A percentile compares a stretch with the other conserved stretches of the same genome.
Evolutionary conservation across 2,329 filamentous ascomycete genomes (phyloP).

Genomic region (Colletotrichum falcatum): DNA sequence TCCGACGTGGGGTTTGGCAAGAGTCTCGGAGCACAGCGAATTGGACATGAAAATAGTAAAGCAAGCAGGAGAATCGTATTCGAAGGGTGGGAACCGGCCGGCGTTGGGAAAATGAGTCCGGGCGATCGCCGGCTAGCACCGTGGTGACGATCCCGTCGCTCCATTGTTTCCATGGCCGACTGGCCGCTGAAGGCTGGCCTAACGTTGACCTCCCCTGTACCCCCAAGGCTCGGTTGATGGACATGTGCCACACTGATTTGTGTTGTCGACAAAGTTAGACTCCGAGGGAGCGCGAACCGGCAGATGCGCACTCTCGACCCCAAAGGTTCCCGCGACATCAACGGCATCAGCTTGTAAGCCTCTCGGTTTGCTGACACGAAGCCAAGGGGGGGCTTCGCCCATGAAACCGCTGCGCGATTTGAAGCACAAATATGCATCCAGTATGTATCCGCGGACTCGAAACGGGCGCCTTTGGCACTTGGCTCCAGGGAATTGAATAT

Average conservation of each 20-base stretch:
- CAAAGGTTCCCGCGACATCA: slow-evolving; percentile 18
- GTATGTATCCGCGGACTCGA: slow-evolving; percentile 7
- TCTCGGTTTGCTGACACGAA: slow-evolving; percentile 11
- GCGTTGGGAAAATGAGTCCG: slow-evolving; percentile 6
- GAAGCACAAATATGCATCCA: background rate
- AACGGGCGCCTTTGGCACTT: slow-evolving; percentile 13
- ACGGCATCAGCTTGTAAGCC: slow-evolving; percentile 14
- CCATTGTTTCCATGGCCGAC: slow-evolving; percentile 16
- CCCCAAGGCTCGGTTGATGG: slow-evolving; percentile 18
- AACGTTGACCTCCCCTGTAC: slow-evolving; percentile 13
- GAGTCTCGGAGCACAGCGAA: slow-evolving; percentile 13
- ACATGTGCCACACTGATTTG: background rate
- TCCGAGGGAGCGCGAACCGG: slow-evolving; percentile 23
- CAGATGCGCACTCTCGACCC: background rate
- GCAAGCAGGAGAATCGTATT: slow-evolving; percentile 24
- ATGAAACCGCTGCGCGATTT: slow-evolving; percentile 1
- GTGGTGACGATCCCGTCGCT: slow-evolving; percentile 29
- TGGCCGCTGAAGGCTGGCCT: background rate
- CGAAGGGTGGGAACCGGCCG: slow-evolving; percentile 34
- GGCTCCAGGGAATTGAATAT: background rate
- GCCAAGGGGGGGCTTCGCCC: background rate
- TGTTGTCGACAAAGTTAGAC: slow-evolving; percentile 23
- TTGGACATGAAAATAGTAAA: slow-evolving; percentile 22
- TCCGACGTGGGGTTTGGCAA: slow-evolving; percentile 15
- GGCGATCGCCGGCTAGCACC: slow-evolving; percentile 26